Conservation (phyloP, 2,329 filamentous ascomycete genomes). For the Fusarium nematophilum region DNA sequence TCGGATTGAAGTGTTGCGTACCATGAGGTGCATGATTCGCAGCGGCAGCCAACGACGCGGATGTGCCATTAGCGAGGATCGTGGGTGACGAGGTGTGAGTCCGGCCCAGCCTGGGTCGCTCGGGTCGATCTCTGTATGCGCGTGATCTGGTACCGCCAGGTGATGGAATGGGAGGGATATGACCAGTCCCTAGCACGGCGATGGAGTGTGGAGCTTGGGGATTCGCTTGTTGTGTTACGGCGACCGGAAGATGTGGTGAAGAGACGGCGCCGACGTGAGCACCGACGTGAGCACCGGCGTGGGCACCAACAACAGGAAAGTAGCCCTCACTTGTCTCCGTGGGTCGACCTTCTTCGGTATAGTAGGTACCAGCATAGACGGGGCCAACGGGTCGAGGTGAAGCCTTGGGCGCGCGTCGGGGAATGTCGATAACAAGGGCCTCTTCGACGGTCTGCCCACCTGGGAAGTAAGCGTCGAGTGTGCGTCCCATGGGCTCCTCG, state of each 20-base stretch:
- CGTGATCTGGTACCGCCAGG: conserved; percentile 74
- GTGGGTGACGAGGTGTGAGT: conserved; percentile 88
- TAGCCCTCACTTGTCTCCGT: conserved; percentile 81
- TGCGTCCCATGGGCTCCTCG: conserved; percentile 83
- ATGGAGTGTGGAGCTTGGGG: conserved; percentile 70
- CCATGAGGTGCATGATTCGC: conserved; percentile 50
- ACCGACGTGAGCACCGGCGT: conserved; percentile 5
- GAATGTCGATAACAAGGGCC: conserved; percentile 90
- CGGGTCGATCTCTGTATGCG: conserved; percentile 65
- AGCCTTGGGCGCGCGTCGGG: conserved; percentile 81
- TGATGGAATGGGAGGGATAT: conserved; percentile 83
- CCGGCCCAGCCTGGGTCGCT: conserved; percentile 71
- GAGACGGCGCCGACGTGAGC: conserved; percentile 56
- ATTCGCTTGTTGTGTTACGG: conserved; percentile 52
- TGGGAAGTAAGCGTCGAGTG: conserved; percentile 85
- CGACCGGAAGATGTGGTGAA: conserved; percentile 54
- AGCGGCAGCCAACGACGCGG: conserved; percentile 49
- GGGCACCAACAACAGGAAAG: conserved; percentile 75
- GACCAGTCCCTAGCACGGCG: conserved; percentile 82
- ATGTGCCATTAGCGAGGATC: conserved; percentile 62
- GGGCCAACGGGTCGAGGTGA: conserved; percentile 65
- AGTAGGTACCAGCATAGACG: conserved; percentile 57
- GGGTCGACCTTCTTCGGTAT: conserved; percentile 72
- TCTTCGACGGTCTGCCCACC: conserved; percentile 90
- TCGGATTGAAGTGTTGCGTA: conserved; percentile 51